Base-by-base conservation (phyloP, 1,284 basidiomycete species). In the Leccinum pachyderme region DNA sequence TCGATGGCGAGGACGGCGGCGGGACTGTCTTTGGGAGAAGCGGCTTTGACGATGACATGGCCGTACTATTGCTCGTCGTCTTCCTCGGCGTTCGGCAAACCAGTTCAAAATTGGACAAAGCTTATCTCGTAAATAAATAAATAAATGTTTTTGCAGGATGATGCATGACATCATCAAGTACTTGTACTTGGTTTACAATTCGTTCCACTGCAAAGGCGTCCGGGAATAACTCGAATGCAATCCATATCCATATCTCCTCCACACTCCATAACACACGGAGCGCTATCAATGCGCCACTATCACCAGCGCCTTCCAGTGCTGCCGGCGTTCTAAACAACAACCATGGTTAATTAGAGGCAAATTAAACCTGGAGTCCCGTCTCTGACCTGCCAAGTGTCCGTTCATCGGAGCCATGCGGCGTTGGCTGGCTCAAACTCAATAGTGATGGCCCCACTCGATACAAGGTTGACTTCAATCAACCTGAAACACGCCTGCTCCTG, bases 41-140 rank as follows among this genome's bases (percentile, higher is more conserved):
- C 7, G 71, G 67, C 15, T 61, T 71, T 6, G 70, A 57, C 15
- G 69, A 57, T n/a, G 69, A 57, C 68, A 70, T 70, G 55, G 48
- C 50, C 46, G 51, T 49, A 5, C 9, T 51, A 47, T 37, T 48
- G 31, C 53, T 61, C 64, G 66, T 53, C 49, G 66, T 54, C 24
- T 22, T 7, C 25, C 37, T 32, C 64, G 32, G 39, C 60, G 56
- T 41, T 44, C 33, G 28, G 25, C 61, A 33, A 63, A 47, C 51
- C 39, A 51, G 50, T 61, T 55, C 57, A 31, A 67, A 67, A 64
- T 52, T 52, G 45, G 37, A 43, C 25, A 24, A 35, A 33, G 18
- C 29, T 47, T 60, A 31, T 39, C 31, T 35, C 13, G 27, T 25
- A 27, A 63, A 46, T 54, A 64, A 59, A 32, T 32, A 56, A 44